phyloP scores from a whole-genome alignment of 495 filamentous ascomycete species.

The Penicillium cosmopolitanum region DNA sequence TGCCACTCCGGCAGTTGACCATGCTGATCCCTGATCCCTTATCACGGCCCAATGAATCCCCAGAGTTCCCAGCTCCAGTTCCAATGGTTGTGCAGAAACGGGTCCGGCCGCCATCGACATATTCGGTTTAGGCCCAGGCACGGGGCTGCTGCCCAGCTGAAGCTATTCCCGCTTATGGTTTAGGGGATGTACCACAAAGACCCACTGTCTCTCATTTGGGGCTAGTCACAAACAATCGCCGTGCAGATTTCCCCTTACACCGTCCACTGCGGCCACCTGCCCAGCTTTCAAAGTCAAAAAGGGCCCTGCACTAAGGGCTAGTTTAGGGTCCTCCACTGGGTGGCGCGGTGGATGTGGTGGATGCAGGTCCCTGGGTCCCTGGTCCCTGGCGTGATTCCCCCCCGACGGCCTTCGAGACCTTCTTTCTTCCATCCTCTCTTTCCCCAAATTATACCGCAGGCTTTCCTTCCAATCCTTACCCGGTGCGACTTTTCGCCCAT shows the following conservation, averaged over 20 bases:
- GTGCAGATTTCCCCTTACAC: slow-evolving; percentile 29
- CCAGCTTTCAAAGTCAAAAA: slow-evolving; percentile 5
- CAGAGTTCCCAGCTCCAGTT: neutral
- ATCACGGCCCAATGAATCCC: slow-evolving; percentile 5
- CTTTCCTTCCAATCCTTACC: slow-evolving; percentile 26
- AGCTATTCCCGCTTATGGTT: slow-evolving; percentile 7
- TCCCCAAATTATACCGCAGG: slow-evolving; percentile 10
- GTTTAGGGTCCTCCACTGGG: neutral
- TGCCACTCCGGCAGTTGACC: neutral
- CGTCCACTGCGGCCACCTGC: neutral
- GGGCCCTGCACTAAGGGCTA: neutral
- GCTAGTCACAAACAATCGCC: slow-evolving; percentile 12
- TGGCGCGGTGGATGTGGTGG: slow-evolving; percentile 16
- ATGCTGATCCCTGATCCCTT: neutral
- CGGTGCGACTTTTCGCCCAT: slow-evolving; percentile 40
- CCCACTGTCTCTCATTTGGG: neutral
- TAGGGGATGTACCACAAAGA: neutral
- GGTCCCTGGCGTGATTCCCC: slow-evolving; percentile 23
- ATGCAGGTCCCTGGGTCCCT: slow-evolving; percentile 17
- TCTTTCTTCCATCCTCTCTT: slow-evolving; percentile 1
- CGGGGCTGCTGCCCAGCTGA: slow-evolving; percentile 16
- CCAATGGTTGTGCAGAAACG: neutral
- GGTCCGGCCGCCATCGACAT: neutral
- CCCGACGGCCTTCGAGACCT: neutral
- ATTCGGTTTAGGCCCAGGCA: slow-evolving; percentile 19